phyloP scores from a whole-genome alignment of 2,329 filamentous ascomycete genomes.

The Fusarium xylarioides region DNA sequence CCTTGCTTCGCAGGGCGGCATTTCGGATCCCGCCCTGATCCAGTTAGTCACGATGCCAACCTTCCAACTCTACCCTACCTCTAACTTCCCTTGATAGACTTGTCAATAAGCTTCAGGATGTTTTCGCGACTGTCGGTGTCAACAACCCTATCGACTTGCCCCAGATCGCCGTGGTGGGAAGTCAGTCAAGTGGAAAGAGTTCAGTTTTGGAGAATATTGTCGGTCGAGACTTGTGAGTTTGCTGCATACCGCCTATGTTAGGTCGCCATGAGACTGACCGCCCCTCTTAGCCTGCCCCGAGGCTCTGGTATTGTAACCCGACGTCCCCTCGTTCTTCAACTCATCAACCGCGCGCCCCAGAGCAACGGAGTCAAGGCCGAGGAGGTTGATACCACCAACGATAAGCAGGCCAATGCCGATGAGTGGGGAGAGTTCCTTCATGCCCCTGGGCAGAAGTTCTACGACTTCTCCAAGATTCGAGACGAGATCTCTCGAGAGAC shows the following conservation, averaged over 20 bases:
- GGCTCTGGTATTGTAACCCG: conserved; percentile 97
- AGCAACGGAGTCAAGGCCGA: conserved; percentile 77
- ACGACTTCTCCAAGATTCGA: conserved; percentile 97
- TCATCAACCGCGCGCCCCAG: conserved; percentile 88
- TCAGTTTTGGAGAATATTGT: conserved; percentile 99
- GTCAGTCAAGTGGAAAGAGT: conserved; percentile 99
- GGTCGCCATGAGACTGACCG: conserved; percentile 16
- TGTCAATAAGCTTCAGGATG: conserved; percentile 99
- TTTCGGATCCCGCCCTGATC: conserved; percentile 73
- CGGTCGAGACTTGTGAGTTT: conserved; percentile 92
- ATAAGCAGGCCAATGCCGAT: conserved; percentile 89
- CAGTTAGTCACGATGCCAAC: conserved; percentile 56
- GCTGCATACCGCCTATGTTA: conserved; percentile 17
- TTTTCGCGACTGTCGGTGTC: conserved; percentile 97
- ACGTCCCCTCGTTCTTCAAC: conserved; percentile 93
- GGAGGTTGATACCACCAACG: conserved; percentile 72
- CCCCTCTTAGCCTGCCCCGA: conserved; percentile 79
- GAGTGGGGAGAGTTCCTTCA: conserved; percentile 99
- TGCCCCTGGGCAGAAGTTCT: conserved; percentile 96
- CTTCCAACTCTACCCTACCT: conserved; percentile 26
- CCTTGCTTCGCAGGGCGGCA: conserved; percentile 62
- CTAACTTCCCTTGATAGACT: conserved; percentile 61
- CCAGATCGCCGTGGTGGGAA: conserved; percentile 97
- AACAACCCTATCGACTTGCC: conserved; percentile 99
- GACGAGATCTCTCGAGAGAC: conserved; percentile 98